Conservation (phyloP, 2,329 filamentous ascomycete genomes). For the Penicillium hordei region DNA sequence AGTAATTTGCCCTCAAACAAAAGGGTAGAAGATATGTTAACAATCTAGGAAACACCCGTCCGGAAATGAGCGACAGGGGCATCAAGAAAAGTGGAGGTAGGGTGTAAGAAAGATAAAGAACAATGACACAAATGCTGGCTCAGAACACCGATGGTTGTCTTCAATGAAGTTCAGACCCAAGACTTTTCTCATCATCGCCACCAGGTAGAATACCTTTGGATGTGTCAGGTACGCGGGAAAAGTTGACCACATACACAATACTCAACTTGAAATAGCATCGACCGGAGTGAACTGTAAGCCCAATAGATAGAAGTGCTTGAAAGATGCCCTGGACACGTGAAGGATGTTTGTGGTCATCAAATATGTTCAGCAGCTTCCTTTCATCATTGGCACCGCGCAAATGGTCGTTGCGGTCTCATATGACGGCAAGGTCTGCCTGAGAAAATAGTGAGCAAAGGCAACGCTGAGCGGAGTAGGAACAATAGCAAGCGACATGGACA, state of each 20-base stretch:
- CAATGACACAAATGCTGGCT: neutral
- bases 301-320: too few relatives aligned
- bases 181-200: neutral
- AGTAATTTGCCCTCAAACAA: neutral
- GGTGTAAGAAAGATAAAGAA: too few relatives aligned
- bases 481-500: neutral
- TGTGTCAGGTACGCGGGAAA: neutral
- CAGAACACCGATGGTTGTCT: neutral
- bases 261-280: neutral
- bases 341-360: too few relatives aligned
- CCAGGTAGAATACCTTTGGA: neutral
- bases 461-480: too few relatives aligned
- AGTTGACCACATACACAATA: neutral
- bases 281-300: too few relatives aligned
- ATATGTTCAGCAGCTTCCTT: too few relatives aligned
- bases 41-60: neutral
- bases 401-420: too few relatives aligned
- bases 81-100: neutral
- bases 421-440: too few relatives aligned
- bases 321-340: too few relatives aligned
- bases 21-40: neutral
- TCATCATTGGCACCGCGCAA: too few relatives aligned
- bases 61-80: neutral
- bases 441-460: neutral
- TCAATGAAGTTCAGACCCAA: neutral